A percentile compares a stretch with the other conserved stretches of the same genome.
phyloP scores from a whole-genome alignment of 2,329 filamentous ascomycete genomes.

The Aspergillus sergii region DNA sequence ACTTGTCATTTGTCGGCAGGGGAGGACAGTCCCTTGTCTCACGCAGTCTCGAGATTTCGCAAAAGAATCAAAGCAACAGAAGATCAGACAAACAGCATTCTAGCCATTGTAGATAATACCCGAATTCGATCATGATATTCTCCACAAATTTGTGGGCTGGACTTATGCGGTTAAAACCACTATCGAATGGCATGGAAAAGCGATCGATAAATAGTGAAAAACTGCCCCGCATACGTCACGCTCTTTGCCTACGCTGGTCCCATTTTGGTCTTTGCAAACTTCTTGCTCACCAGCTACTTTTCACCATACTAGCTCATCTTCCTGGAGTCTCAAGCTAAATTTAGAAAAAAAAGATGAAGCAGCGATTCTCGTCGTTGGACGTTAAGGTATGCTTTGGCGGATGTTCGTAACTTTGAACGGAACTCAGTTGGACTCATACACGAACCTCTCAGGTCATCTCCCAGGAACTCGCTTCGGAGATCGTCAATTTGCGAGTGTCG shows the following conservation, averaged over 20 bases:
- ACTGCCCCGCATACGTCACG: constrained; percentile 44
- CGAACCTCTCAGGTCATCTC: constrained; percentile 73
- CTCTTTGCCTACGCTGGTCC: constrained; percentile 15
- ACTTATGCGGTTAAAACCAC: not conserved
- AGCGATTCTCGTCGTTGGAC: constrained; percentile 61
- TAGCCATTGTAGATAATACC: constrained; percentile 2
- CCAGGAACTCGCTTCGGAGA: constrained; percentile 79
- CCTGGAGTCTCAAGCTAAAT: constrained; percentile 5
- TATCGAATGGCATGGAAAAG: constrained; percentile 15
- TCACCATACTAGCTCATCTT: constrained; percentile 16
- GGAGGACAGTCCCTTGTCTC: not conserved
- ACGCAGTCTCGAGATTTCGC: not conserved
- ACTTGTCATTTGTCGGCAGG: not conserved
- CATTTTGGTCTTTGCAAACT: constrained; percentile 10
- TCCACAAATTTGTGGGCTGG: constrained; percentile 2
- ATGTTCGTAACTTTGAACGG: not conserved
- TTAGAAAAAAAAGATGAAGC: constrained; percentile 53
- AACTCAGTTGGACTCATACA: constrained; percentile 1
- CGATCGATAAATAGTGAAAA: constrained; percentile 14
- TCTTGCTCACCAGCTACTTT: constrained; percentile 15
- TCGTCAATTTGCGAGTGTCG: constrained; percentile 78
- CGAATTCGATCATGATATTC: not conserved
- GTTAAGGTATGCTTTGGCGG: constrained; percentile 49
- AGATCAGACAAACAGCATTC: not conserved
- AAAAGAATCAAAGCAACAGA: not conserved